A percentile compares a stretch with the other conserved stretches of the same genome.
Conservation (phyloP, 805 yeast genomes). For the Hanseniaspora vineae region DNA sequence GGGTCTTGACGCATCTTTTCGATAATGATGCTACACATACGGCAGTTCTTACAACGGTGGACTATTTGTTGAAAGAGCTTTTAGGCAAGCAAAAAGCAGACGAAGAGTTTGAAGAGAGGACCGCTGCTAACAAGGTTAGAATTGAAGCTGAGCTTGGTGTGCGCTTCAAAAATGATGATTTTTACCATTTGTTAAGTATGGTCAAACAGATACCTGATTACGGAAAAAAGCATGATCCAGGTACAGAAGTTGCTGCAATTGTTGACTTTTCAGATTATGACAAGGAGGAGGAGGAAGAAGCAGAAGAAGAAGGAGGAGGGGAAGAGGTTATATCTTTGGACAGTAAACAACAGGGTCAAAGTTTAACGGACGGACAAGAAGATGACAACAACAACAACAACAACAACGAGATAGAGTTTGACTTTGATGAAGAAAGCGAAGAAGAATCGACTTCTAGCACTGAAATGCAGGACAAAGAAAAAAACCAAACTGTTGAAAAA, state of each 20-base stretch:
- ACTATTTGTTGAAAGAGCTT: not conserved
- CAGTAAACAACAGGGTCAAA: too few relatives aligned
- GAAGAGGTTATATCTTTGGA: too few relatives aligned
- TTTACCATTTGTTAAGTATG: constrained; percentile 32
- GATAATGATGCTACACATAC: constrained; percentile 70
- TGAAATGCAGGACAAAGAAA: constrained; percentile 12
- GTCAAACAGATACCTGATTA: constrained; percentile 42
- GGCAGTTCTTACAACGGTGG: constrained; percentile 28
- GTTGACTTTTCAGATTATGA: constrained; percentile 34
- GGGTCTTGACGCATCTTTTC: constrained; percentile 38
- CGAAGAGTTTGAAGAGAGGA: constrained; percentile 11
- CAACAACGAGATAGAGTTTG: constrained; percentile 19
- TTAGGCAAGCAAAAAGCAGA: not conserved
- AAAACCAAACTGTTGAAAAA: constrained; percentile 1
- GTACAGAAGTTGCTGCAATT: constrained; percentile 31
- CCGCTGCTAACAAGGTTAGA: constrained; percentile 43
- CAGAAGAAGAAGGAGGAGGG: not conserved
- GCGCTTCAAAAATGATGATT: constrained; percentile 9
- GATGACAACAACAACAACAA: constrained; percentile 15
- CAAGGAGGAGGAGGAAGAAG: constrained; percentile 7
- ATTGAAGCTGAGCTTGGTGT: constrained; percentile 23
- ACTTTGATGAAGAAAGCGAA: constrained; percentile 14
- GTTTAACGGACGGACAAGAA: constrained; percentile 1
- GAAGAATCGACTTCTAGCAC: constrained; percentile 3
- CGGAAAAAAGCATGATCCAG: constrained; percentile 9